Conservation (phyloP, 345 rosid species). For the Sonneratia caseolaris region DNA sequence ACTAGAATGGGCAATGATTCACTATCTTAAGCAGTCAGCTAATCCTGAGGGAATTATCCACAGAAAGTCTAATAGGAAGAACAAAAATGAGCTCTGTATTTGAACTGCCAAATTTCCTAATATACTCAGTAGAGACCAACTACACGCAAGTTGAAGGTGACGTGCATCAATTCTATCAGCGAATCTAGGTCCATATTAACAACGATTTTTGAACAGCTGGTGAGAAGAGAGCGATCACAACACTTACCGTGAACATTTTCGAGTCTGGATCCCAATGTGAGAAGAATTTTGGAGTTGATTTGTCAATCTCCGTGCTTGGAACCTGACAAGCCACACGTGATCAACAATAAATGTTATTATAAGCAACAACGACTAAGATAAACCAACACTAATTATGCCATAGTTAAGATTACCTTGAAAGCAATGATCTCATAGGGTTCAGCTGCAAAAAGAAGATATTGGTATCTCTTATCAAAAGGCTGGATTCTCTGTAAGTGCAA, state of each 20-base stretch:
- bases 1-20: slow-evolving; percentile 13
- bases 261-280: slow-evolving; percentile 99
- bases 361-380: neutral
- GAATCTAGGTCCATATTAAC: too few relatives aligned
- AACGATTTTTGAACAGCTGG: slow-evolving; percentile 39
- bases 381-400: neutral
- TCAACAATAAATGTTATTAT: neutral
- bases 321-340: slow-evolving; percentile 34
- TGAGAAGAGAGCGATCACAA: neutral
- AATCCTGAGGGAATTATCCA: slow-evolving; percentile 13
- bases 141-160: too few relatives aligned
- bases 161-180: too few relatives aligned
- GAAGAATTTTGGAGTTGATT: slow-evolving; percentile 94
- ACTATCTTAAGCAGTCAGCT: neutral
- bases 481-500: slow-evolving; percentile 53
- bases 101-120: slow-evolving; percentile 8
- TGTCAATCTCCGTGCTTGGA: slow-evolving; percentile 97
- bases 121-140: too few relatives aligned
- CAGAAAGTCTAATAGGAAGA: neutral
- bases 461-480: slow-evolving; percentile 82
- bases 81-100: neutral
- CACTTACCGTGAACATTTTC: slow-evolving; percentile 91
- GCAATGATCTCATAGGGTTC: slow-evolving; percentile 96
- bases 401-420: slow-evolving; percentile 55
- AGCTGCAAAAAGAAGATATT: slow-evolving; percentile 87